Conservation (phyloP, 1,284 basidiomycete genomes). For the Erythrobasidium hasegawianum region DNA sequence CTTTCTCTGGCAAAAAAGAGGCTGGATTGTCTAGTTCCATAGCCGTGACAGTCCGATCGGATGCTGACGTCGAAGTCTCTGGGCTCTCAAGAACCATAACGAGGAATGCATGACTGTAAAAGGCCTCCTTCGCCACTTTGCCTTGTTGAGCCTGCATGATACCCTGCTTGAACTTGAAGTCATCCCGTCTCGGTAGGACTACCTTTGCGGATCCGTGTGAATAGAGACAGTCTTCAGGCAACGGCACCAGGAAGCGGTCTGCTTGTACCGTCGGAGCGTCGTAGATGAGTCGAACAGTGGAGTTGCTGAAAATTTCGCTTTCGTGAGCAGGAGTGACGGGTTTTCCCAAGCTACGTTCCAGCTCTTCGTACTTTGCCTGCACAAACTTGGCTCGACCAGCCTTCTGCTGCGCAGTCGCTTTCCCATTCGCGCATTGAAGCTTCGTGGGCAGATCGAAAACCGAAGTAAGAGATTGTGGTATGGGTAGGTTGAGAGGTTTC, state of each 20-base stretch:
- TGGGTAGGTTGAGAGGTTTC: neutral
- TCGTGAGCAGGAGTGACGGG: conserved; percentile 6
- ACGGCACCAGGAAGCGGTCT: neutral
- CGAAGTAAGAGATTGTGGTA: neutral
- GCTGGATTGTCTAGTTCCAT: too few species aligned
- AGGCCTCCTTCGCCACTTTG: neutral
- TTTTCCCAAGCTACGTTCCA: conserved; percentile 1
- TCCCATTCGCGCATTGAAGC: neutral
- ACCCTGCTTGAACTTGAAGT: neutral
- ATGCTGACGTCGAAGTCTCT: too few species aligned
- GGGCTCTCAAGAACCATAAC: neutral
- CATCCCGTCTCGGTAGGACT: neutral
- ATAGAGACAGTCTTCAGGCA: neutral
- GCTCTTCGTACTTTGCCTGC: conserved; percentile 13
- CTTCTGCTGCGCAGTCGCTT: neutral
- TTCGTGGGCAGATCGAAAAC: neutral
- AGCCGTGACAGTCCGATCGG: too few species aligned
- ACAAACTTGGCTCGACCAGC: conserved; percentile 4
- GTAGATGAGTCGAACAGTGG: neutral
- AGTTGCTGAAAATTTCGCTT: neutral
- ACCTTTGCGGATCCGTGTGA: neutral
- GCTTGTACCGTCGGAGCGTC: neutral
- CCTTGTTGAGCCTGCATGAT: neutral
- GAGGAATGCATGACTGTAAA: neutral
- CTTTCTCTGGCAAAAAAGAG: neutral